Percentiles rank a stretch among this genome's conserved stretches.
These are phyloP conservation scores for Penicillium pulvis DNA, from an alignment of 495 filamentous ascomycete genomes.

Conservation along the genomic window DNA sequence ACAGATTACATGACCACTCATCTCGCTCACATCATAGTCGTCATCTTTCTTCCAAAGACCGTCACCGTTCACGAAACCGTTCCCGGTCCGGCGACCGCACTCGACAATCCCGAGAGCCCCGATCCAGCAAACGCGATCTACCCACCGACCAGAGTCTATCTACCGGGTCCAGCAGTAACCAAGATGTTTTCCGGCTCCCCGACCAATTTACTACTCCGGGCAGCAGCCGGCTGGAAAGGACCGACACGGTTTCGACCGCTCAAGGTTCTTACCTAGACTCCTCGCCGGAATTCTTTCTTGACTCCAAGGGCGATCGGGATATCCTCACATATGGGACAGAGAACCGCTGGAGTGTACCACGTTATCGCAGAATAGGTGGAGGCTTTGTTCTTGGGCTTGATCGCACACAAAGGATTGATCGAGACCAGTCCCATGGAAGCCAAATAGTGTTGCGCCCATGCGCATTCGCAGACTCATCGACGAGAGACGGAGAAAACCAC, in stretches of 20 bases:
- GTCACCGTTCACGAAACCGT: neutral
- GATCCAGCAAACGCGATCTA: neutral
- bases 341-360: slow-evolving; percentile 61
- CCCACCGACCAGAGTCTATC: neutral
- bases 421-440: slow-evolving; percentile 47
- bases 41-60: neutral
- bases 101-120: neutral
- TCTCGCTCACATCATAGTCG: neutral
- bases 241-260: neutral
- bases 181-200: neutral
- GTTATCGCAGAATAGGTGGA: slow-evolving; percentile 59
- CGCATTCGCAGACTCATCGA: neutral
- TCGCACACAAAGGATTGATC: slow-evolving; percentile 52
- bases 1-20: neutral
- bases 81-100: neutral
- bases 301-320: slow-evolving; percentile 61
- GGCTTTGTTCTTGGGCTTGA: slow-evolving; percentile 61
- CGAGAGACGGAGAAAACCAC: neutral
- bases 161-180: neutral
- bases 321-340: slow-evolving; percentile 63
- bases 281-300: slow-evolving; percentile 40
- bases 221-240: neutral
- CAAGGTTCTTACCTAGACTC: neutral
- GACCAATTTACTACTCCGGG: neutral
- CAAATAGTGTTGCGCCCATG: slow-evolving; percentile 43